Evolutionary conservation across 176 grass and related monocot species (phyloP), one percentile per base, ranked within the genome.

Genomic region (Ampelocalamus luodianensis): DNA sequence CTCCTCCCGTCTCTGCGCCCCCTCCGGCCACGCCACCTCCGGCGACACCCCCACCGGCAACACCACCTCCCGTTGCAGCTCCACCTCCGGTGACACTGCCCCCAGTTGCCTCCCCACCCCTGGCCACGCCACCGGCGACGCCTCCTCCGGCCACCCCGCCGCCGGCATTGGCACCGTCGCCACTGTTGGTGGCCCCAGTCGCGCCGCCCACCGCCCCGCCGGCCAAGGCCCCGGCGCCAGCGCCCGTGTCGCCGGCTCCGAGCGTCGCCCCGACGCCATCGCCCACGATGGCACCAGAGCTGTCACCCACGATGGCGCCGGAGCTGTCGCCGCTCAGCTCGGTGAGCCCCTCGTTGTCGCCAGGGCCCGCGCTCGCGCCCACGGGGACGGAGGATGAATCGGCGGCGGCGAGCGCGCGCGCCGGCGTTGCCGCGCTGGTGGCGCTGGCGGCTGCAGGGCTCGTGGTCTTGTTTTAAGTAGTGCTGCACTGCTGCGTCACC

Each of bases 381-480:
- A 32, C 83, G 8, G 77, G 88, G 18, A 50, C 72, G 8, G 56
- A 65, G 58, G 76, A 82, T 0, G 82, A 76, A 5, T 84, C 91
- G 18, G 64, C 71, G 3, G 40, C 85, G 4, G 24, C 72, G 10
- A 46, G 76, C 62, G 1, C 36, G 4, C 79, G 75, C 54, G 18
- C 82, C 68, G 77, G 63, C 63, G 40, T 49, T 5, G 82, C 82
- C 45, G 72, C 70, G 46, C 36, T 91, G 5, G 75, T 55, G 50
- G 76, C 85, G 5, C 22, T 91, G 76, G 89, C 27, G 24, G 85
- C 79, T 5, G 80, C 89, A 3, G 89, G 85, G 75, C 17, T 91
- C 62, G 76, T 61, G 10, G 43, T 76, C 44, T 65, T 91, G 85
- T 80, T 88, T 39, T 91, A 88, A 88, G 80, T 44, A 87, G 43